Evolutionary conservation across 805 yeast genomes (phyloP).

Genomic region (Candida ponderosae): DNA sequence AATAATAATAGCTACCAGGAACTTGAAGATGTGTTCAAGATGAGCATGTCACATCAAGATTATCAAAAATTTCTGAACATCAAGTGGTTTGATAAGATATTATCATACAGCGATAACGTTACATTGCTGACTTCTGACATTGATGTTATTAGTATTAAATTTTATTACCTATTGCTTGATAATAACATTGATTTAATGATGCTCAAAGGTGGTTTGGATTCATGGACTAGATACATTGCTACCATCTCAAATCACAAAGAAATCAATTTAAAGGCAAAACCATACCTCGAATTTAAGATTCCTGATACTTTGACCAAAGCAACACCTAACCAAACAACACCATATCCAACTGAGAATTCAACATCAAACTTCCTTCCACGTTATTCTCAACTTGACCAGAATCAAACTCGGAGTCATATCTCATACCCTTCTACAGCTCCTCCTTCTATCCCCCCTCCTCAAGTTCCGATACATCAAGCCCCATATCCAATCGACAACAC

Average conservation of each 20-base stretch:
- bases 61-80: conserved; percentile 21
- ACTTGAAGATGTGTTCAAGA: conserved; percentile 11
- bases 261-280: conserved; percentile 16
- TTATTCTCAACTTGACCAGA: conserved; percentile 2
- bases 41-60: background rate
- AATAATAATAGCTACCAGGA: conserved; percentile 22
- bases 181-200: conserved; percentile 13
- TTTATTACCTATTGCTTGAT: conserved; percentile 16
- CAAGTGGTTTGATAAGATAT: conserved; percentile 25
- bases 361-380: background rate
- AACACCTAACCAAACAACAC: background rate
- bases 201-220: conserved; percentile 37
- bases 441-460: conserved; percentile 20
- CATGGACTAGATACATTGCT: conserved; percentile 30
- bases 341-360: background rate
- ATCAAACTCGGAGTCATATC: conserved; percentile 13
- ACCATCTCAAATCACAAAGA: conserved; percentile 16
- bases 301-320: conserved; percentile 6
- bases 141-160: conserved; percentile 24
- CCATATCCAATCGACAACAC: conserved; percentile 2
- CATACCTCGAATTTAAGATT: conserved; percentile 7
- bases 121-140: conserved; percentile 22
- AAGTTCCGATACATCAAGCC: conserved; percentile 6
- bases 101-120: conserved; percentile 30
- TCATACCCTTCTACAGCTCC: conserved; percentile 22